Conservation (phyloP, 2,329 filamentous ascomycete species). For the Dactylellina sp. region DNA sequence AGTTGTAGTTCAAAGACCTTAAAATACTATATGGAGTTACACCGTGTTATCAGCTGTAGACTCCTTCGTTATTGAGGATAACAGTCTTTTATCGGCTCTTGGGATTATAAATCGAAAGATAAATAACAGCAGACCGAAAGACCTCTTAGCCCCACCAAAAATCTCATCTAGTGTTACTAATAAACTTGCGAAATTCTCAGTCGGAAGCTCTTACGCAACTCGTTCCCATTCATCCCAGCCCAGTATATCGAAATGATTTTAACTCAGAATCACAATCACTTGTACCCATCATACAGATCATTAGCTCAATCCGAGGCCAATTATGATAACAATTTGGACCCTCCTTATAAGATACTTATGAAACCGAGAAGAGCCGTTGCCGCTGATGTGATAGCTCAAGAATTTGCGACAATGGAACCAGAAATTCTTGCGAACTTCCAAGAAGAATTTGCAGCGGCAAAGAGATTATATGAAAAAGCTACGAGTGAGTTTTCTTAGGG, state of each 20-base stretch:
- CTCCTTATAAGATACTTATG: conserved; percentile 61
- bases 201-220: conserved; percentile 60
- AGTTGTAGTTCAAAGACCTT: conserved; percentile 51
- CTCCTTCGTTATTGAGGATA: no score
- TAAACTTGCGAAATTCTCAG: conserved; percentile 57
- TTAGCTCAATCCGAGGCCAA: conserved; percentile 63
- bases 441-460: conserved; percentile 56
- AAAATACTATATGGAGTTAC: no score
- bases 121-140: no score
- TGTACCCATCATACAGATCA: conserved; percentile 61
- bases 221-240: conserved; percentile 64
- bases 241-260: conserved; percentile 63
- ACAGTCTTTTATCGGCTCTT: no score
- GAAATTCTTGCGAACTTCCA: conserved; percentile 62
- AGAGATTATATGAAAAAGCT: conserved; percentile 29
- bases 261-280: conserved; percentile 60
- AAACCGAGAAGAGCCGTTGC: conserved; percentile 59
- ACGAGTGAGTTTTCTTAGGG: conserved; percentile 20
- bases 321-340: conserved; percentile 56
- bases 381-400: conserved; percentile 44
- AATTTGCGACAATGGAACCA: conserved; percentile 46
- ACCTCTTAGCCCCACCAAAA: no score
- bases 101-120: no score
- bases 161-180: no score
- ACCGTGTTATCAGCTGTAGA: no score